Percentiles rank a stretch among this genome's conserved stretches.
Conservation (phyloP, 345 rosid genomes). For the Geranium rotundifolium region DNA sequence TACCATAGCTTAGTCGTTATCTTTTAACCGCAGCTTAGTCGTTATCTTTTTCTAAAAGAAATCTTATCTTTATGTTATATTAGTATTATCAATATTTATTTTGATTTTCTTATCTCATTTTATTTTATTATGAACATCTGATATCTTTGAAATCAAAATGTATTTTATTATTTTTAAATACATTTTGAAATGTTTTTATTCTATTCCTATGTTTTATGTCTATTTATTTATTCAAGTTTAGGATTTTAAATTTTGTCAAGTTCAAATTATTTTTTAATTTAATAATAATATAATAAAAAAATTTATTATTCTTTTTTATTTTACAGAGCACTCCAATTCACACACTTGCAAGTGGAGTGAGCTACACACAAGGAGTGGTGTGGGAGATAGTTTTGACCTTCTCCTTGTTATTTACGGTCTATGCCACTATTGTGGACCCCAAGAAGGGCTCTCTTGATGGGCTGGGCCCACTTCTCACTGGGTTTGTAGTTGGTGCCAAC, state of each 20-base stretch:
- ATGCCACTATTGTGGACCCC: slow-evolving; percentile 83
- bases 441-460: slow-evolving; percentile 69
- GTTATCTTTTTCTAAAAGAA: neutral
- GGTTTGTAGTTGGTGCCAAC: slow-evolving; percentile 73
- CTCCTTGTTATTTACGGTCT: slow-evolving; percentile 73
- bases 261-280: too few species aligned
- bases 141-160: too few species aligned
- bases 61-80: too few species aligned
- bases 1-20: neutral
- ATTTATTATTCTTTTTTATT: neutral
- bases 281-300: too few species aligned
- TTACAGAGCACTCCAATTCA: slow-evolving; percentile 48
- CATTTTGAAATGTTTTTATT: too few species aligned
- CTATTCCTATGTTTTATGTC: too few species aligned
- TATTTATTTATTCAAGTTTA: too few species aligned
- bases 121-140: too few species aligned
- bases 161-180: too few species aligned
- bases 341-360: slow-evolving; percentile 56
- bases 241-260: too few species aligned
- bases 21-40: neutral
- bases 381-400: slow-evolving; percentile 79
- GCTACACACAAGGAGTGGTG: slow-evolving; percentile 47
- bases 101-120: neutral
- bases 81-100: neutral
- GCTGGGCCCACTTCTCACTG: slow-evolving; percentile 55